Evolutionary conservation across 768 basidiomycete genomes (phyloP).

Genomic region (Amanita rubescens): DNA sequence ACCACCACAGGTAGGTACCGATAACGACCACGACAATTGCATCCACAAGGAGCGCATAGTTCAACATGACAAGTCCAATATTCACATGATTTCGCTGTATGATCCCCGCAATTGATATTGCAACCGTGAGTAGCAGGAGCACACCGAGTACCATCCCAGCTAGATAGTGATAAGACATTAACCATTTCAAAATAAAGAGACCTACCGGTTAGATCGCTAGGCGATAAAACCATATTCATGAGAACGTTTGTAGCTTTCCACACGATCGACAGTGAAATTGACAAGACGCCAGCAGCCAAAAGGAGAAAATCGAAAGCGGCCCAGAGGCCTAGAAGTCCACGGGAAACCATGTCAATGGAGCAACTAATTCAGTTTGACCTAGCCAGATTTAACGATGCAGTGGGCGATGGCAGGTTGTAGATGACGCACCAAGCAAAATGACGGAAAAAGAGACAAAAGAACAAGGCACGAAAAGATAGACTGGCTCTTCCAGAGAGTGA

Average conservation of each 20-base stretch:
- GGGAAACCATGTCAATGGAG: slow-evolving; percentile 56
- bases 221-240: slow-evolving; percentile 63
- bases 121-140: slow-evolving; percentile 56
- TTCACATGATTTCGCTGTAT: slow-evolving; percentile 64
- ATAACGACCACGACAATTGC: slow-evolving; percentile 51
- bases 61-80: slow-evolving; percentile 64
- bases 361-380: not conserved
- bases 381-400: not conserved
- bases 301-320: slow-evolving; percentile 62
- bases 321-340: slow-evolving; percentile 64
- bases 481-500: slow-evolving; percentile 47
- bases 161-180: slow-evolving; percentile 20
- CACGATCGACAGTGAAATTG: slow-evolving; percentile 60
- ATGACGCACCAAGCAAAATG: not conserved
- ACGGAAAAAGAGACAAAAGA: not conserved
- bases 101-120: slow-evolving; percentile 64
- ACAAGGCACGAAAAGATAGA: slow-evolving; percentile 10
- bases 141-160: slow-evolving; percentile 69
- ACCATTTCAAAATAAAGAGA: not conserved
- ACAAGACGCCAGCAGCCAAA: slow-evolving; percentile 59
- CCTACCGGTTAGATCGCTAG: slow-evolving; percentile 50
- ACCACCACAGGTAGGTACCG: slow-evolving; percentile 78
- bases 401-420: not conserved
- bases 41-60: slow-evolving; percentile 66
- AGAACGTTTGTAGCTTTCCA: slow-evolving; percentile 67